Conservation (phyloP, 1,284 basidiomycete species). For the Apiotrichum sp. region DNA sequence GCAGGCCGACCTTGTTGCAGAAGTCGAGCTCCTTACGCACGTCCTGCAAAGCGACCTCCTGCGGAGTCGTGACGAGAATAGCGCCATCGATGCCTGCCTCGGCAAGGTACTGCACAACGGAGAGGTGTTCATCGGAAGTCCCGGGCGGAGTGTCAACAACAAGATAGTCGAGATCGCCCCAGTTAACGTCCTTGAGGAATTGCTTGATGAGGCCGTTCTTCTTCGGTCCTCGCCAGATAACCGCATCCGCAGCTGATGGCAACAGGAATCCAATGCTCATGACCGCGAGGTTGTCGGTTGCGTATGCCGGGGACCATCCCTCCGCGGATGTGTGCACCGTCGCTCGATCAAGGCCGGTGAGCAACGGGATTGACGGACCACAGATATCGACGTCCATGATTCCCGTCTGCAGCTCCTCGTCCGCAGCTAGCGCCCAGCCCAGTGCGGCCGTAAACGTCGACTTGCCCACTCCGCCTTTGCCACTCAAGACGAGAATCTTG, state of each 20-base stretch:
- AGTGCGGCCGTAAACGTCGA: conserved; percentile 95
- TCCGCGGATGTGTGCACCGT: conserved; percentile 82
- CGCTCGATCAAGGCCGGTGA: conserved; percentile 83
- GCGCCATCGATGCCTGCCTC: conserved; percentile 96
- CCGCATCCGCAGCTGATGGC: conserved; percentile 77
- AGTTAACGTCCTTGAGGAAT: conserved; percentile 98
- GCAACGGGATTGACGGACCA: conserved; percentile 94
- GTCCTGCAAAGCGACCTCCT: conserved; percentile 96
- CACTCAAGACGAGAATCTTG: conserved; percentile 90
- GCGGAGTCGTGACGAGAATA: conserved; percentile 93
- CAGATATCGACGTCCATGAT: conserved; percentile 99
- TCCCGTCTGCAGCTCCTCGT: conserved; percentile 83
- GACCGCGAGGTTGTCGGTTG: conserved; percentile 89
- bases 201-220: conserved; percentile 99
- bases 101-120: conserved; percentile 88
- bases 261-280: conserved; percentile 99
- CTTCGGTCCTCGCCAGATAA: conserved; percentile 99
- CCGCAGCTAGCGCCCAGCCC: conserved; percentile 89
- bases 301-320: conserved; percentile 97
- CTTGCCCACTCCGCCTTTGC: conserved; percentile 98
- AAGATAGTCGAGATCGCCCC: conserved; percentile 91
- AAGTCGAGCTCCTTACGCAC: conserved; percentile 97
- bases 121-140: conserved; percentile 95
- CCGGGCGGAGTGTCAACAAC: conserved; percentile 96
- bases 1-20: conserved; percentile 87